A percentile compares a stretch with the other conserved stretches of the same genome.
Evolutionary conservation across 2,329 filamentous ascomycete species (phyloP).

Genomic region (Pestalotiopsis sp.): DNA sequence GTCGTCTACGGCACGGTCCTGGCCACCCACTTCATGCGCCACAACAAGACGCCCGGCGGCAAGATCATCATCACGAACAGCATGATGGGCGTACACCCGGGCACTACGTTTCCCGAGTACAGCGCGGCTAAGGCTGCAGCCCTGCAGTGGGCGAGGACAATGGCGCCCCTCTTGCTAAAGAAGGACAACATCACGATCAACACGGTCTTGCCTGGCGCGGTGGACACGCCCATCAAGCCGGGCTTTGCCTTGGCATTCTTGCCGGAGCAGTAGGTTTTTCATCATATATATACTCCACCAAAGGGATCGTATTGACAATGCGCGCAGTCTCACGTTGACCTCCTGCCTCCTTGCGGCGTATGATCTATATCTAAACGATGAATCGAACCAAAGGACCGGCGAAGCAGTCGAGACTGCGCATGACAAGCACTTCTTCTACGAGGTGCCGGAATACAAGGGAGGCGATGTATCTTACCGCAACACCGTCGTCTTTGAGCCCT

Average conservation of each 20-base stretch:
- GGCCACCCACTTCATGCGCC: conserved; percentile 7
- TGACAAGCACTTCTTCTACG: conserved; percentile 7
- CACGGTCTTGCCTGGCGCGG: background rate
- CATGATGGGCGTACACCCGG: conserved; percentile 6
- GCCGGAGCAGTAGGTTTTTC: conserved; percentile 2
- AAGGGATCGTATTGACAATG: background rate
- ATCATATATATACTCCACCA: background rate
- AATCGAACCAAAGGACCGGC: conserved; percentile 1
- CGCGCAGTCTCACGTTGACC: background rate
- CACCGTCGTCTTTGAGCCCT: background rate
- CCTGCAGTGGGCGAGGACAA: background rate
- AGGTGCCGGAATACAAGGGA: conserved; percentile 3
- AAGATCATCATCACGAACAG: conserved; percentile 11
- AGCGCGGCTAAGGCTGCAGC: background rate
- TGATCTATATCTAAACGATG: conserved; percentile 5
- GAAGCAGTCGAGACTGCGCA: conserved; percentile 5
- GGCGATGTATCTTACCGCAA: background rate
- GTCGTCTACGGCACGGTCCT: background rate
- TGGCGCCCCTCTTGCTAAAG: background rate
- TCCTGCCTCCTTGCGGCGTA: conserved; percentile 1
- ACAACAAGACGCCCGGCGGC: conserved; percentile 1
- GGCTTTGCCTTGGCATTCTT: conserved; percentile 1
- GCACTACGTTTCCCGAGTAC: conserved; percentile 13
- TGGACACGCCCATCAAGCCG: background rate
- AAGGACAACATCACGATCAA: conserved; percentile 10